Evolutionary conservation across 495 filamentous ascomycete genomes (phyloP).

Genomic region (Tuber microsphaerosporum): DNA sequence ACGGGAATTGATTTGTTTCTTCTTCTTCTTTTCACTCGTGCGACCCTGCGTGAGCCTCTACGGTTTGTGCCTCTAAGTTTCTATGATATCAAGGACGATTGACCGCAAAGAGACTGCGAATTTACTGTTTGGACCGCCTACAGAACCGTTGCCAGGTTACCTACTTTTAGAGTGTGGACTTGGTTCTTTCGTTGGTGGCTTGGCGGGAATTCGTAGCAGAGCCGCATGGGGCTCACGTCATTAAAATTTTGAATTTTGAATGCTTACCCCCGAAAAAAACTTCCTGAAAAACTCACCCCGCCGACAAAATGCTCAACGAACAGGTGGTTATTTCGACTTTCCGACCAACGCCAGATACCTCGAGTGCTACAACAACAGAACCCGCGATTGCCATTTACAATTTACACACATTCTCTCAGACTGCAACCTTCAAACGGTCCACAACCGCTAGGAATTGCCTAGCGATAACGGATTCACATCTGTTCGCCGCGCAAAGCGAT

Average conservation of each 20-base stretch:
- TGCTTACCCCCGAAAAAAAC: slow-evolving; percentile 5
- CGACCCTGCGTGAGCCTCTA: no score
- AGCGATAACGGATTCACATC: slow-evolving; percentile 71
- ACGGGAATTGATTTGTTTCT: no score
- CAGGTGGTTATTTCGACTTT: slow-evolving; percentile 36
- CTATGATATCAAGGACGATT: no score
- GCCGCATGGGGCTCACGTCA: slow-evolving; percentile 22
- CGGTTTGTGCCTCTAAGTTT: no score
- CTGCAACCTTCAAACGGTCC: slow-evolving; percentile 84
- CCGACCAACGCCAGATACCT: slow-evolving; percentile 16
- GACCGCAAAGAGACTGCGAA: no score
- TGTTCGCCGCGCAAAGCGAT: slow-evolving; percentile 82
- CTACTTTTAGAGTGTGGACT: no score
- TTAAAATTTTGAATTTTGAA: not conserved
- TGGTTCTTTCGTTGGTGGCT: no score
- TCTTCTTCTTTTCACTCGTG: no score
- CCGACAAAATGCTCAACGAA: slow-evolving; percentile 37
- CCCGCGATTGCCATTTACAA: slow-evolving; percentile 53
- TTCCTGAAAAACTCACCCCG: not conserved
- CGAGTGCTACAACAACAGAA: slow-evolving; percentile 19
- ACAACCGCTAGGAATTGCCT: slow-evolving; percentile 69
- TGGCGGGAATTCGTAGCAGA: not conserved
- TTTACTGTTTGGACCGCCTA: no score
- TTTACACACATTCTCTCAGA: slow-evolving; percentile 71
- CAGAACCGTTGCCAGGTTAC: no score